phyloP scores from a whole-genome alignment of 805 yeast species.

The Peterozyma toletana region DNA sequence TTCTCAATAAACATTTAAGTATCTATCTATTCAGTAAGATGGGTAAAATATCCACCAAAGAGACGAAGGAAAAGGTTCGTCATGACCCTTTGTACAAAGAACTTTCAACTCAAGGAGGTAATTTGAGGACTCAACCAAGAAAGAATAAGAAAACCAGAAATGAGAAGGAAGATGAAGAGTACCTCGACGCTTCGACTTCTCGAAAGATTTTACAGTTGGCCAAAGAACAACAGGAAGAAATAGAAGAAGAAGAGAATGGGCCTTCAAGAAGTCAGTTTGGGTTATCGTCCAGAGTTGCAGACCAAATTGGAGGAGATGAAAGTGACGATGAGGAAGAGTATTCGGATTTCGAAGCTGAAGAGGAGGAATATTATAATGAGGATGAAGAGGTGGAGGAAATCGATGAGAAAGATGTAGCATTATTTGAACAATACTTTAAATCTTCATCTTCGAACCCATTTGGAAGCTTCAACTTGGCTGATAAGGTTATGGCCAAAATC shows the following conservation, averaged over 20 bases:
- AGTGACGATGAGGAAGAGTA: constrained; percentile 22
- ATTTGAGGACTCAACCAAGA: constrained; percentile 40
- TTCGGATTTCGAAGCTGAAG: constrained; percentile 27
- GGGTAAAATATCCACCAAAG: constrained; percentile 59
- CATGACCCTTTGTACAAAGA: constrained; percentile 81
- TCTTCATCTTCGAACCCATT: constrained; percentile 16
- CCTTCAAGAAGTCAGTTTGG: constrained; percentile 18
- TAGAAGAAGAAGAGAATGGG: constrained; percentile 58
- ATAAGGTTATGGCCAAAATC: constrained; percentile 86
- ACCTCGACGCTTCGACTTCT: constrained; percentile 74
- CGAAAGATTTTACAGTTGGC: constrained; percentile 86
- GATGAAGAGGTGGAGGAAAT: constrained; percentile 52
- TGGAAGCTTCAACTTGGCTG: constrained; percentile 71
- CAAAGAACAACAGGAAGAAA: constrained; percentile 85
- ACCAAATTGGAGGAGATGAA: not conserved
- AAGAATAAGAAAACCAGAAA: constrained; percentile 16
- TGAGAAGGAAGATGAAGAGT: constrained; percentile 30
- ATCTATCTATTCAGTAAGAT: constrained; percentile 22
- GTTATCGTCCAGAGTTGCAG: constrained; percentile 12
- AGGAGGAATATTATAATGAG: constrained; percentile 36
- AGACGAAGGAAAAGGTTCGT: constrained; percentile 49
- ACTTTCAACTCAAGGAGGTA: constrained; percentile 68
- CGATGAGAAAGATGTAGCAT: constrained; percentile 74
- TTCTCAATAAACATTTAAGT: not conserved
- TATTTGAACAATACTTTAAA: constrained; percentile 73